A percentile compares a stretch with the other conserved stretches of the same genome.
These are phyloP conservation scores for Aphanoascus verrucosus DNA, from an alignment of 2,329 filamentous ascomycete genomes.

Conservation along the genomic window DNA sequence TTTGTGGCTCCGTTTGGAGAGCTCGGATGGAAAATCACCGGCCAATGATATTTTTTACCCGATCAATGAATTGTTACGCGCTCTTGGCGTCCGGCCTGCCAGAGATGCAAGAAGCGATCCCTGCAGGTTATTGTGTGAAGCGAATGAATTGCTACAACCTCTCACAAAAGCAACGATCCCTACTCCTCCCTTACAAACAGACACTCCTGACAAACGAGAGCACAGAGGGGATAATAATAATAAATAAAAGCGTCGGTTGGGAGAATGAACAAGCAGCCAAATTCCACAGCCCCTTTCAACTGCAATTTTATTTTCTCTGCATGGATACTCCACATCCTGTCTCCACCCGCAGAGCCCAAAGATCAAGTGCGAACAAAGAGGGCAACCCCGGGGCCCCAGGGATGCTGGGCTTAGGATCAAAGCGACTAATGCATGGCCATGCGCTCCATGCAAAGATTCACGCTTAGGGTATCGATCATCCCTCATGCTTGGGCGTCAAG, in stretches of 20 bases:
- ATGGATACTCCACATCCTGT: slow-evolving; percentile 3
- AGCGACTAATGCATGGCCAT: slow-evolving; percentile 1
- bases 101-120: slow-evolving; percentile 10
- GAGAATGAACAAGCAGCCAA: slow-evolving; percentile 1
- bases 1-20: slow-evolving; percentile 9
- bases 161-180: background rate
- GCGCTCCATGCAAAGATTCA: background rate
- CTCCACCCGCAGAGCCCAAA: slow-evolving; percentile 3
- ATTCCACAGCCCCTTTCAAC: slow-evolving; percentile 5
- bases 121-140: slow-evolving; percentile 5
- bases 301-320: slow-evolving; percentile 7
- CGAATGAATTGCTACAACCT: background rate
- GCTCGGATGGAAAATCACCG: slow-evolving; percentile 5
- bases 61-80: background rate
- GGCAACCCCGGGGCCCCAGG: background rate
- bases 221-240: background rate
- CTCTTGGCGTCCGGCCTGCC: background rate
- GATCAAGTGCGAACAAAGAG: slow-evolving; percentile 1
- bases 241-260: background rate
- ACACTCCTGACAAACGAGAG: background rate
- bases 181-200: background rate
- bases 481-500: slow-evolving; percentile 5
- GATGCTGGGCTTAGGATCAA: background rate
- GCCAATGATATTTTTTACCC: background rate
- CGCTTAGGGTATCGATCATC: slow-evolving; percentile 4